Base-by-base conservation (phyloP, 208 protist species). In the Balamuthia mandrillaris region DNA sequence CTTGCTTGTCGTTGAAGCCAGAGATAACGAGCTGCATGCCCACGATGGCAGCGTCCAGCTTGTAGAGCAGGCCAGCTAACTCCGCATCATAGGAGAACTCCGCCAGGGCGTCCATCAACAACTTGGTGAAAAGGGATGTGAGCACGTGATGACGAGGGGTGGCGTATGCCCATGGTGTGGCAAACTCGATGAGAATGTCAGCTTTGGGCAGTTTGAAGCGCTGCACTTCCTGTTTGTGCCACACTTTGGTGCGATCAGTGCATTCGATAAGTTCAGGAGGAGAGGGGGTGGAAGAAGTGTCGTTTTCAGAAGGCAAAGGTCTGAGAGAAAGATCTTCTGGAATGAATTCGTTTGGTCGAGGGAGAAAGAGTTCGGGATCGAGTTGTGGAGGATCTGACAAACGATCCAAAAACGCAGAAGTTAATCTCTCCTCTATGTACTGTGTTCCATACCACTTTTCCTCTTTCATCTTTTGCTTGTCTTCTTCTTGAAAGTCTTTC, bases 51-150 rank as follows among this genome's bases (percentile, higher is more conserved):
- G n/a, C n/a, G n/a, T n/a, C n/a, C n/a, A n/a, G n/a, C n/a, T n/a
- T n/a, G n/a, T n/a, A n/a, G n/a, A n/a, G n/a, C n/a, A n/a, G n/a
- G n/a, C n/a, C n/a, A 10, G 87, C 87, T 21, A 86, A 5, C 18
- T 51, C 74, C 3, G 87, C 72, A 18, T 84, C 14, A 82, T 89
- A 89, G 21, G 87, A 52, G n/a, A 56, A 86, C 74, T 86, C 82
- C 37, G 60, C 54, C 44, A 89, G 58, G 27, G 81, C 42, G 35
- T 89, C 87, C 16, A 24, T 35, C 3, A 75, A 10, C 24, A 89
- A 31, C 39, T 65, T 60, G n/a, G 24, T 29, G 44, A 83, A 75
- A 39, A 89, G 81, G 7, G 9, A 16, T 18, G 51, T 61, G 47
- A 68, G 29, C 27, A 89, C 27, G 3, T 33, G n/a, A 1, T n/a